phyloP scores from a whole-genome alignment of 805 yeast species.

The Pichia eremophila region DNA sequence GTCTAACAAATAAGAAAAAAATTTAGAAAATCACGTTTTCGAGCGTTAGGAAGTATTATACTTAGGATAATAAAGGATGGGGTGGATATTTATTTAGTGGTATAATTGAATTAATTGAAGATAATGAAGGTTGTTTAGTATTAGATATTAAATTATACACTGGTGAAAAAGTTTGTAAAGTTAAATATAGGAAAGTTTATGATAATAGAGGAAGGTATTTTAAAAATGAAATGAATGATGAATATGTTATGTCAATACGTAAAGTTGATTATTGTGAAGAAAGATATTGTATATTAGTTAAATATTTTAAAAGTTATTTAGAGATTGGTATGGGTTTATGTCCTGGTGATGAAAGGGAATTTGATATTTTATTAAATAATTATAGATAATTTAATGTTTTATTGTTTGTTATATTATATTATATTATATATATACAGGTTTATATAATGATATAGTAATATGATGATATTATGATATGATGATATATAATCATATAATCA shows the following conservation, averaged over 20 bases:
- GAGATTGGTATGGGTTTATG: constrained; percentile 18
- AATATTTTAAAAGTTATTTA: constrained; percentile 3
- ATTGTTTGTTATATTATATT: too few relatives aligned
- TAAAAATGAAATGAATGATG: too few relatives aligned
- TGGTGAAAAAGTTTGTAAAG: constrained; percentile 9
- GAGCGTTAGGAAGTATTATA: too few relatives aligned
- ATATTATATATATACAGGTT: too few relatives aligned
- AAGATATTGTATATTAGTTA: too few relatives aligned
- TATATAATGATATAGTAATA: neutral
- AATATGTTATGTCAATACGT: too few relatives aligned
- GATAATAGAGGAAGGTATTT: neutral
- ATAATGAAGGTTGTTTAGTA: constrained; percentile 3
- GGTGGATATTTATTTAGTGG: neutral
- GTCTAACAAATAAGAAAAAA: too few relatives aligned
- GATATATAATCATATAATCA: neutral
- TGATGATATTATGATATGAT: neutral
- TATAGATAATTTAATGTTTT: too few relatives aligned
- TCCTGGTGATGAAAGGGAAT: constrained; percentile 16
- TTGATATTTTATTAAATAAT: neutral
- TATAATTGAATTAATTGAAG: neutral
- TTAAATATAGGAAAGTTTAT: neutral
- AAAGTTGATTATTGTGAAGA: too few relatives aligned
- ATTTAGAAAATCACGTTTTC: too few relatives aligned
- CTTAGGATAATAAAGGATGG: neutral
- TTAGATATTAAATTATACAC: constrained; percentile 10